phyloP scores from a whole-genome alignment of 2,329 filamentous ascomycete genomes.

The Aspergillus sp. region DNA sequence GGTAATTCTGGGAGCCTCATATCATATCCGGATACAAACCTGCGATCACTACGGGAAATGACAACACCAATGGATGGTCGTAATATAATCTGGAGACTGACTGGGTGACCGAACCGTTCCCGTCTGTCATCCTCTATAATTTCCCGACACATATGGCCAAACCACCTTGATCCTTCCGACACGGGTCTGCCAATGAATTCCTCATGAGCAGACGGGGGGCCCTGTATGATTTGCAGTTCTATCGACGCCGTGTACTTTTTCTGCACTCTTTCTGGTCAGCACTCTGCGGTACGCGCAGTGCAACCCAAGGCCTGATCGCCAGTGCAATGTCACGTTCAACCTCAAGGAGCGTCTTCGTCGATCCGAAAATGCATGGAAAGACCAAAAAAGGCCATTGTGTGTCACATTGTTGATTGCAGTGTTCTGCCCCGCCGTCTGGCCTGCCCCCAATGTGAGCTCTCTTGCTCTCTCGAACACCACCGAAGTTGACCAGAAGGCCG shows the following conservation, averaged over 20 bases:
- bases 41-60: neutral
- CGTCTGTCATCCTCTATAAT: too few species aligned
- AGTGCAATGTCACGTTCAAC: slow-evolving; percentile 8
- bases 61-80: neutral
- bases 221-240: neutral
- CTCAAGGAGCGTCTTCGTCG: neutral
- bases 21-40: slow-evolving; percentile 3
- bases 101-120: neutral
- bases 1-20: neutral
- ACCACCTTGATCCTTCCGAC: too few species aligned
- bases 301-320: slow-evolving; percentile 1
- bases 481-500: neutral
- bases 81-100: neutral
- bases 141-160: too few species aligned
- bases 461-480: neutral
- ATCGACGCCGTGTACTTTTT: slow-evolving; percentile 4
- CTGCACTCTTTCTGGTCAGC: neutral
- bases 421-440: too few species aligned
- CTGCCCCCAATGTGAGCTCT: neutral
- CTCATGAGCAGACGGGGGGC: too few species aligned
- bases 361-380: slow-evolving; percentile 8
- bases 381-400: slow-evolving; percentile 1
- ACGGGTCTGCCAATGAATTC: neutral
- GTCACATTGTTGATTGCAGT: slow-evolving; percentile 4
- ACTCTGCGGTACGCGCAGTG: neutral